Conservation (phyloP, 768 basidiomycete genomes). For the Mycena belliarum region DNA sequence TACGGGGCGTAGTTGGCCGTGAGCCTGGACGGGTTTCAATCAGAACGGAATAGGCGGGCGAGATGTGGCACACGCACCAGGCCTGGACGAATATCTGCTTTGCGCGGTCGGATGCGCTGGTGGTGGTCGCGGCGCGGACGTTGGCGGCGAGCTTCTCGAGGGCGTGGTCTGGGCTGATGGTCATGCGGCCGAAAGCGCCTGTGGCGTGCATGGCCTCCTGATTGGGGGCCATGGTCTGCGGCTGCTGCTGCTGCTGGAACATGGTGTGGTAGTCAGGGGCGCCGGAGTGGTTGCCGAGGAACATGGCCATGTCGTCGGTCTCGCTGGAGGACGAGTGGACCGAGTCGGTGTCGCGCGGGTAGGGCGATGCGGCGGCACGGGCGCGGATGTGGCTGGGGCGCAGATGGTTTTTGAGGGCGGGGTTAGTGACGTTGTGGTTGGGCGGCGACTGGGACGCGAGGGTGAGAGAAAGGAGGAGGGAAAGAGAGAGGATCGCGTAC, state of each 20-base stretch:
- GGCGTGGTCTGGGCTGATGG: slow-evolving; percentile 72
- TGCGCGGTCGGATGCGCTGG: slow-evolving; percentile 87
- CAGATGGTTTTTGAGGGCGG: slow-evolving; percentile 75
- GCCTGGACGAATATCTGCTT: slow-evolving; percentile 94
- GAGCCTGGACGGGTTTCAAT: slow-evolving; percentile 44
- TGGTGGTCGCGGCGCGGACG: slow-evolving; percentile 86
- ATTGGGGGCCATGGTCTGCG: slow-evolving; percentile 46
- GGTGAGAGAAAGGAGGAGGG: slow-evolving; percentile 24
- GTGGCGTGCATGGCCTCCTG: slow-evolving; percentile 62
- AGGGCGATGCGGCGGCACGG: slow-evolving; percentile 79
- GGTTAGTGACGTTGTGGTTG: slow-evolving; percentile 74
- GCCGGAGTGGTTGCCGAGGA: slow-evolving; percentile 47
- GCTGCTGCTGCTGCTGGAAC: slow-evolving; percentile 57
- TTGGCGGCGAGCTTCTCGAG: slow-evolving; percentile 87
- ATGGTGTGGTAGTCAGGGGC: slow-evolving; percentile 67
- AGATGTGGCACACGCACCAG: slow-evolving; percentile 56
- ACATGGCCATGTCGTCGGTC: slow-evolving; percentile 86
- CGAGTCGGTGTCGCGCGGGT: slow-evolving; percentile 83
- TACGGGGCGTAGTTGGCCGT: slow-evolving; percentile 89
- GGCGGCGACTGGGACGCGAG: slow-evolving; percentile 60
- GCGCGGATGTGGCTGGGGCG: slow-evolving; percentile 78
- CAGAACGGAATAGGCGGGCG: slow-evolving; percentile 5
- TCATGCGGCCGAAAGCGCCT: slow-evolving; percentile 78
- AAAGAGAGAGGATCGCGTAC: slow-evolving; percentile 33
- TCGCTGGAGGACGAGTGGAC: slow-evolving; percentile 88